A percentile compares a stretch with the other conserved stretches of the same genome.
phyloP scores from a whole-genome alignment of 805 yeast species.

The Candida gorgasii region DNA sequence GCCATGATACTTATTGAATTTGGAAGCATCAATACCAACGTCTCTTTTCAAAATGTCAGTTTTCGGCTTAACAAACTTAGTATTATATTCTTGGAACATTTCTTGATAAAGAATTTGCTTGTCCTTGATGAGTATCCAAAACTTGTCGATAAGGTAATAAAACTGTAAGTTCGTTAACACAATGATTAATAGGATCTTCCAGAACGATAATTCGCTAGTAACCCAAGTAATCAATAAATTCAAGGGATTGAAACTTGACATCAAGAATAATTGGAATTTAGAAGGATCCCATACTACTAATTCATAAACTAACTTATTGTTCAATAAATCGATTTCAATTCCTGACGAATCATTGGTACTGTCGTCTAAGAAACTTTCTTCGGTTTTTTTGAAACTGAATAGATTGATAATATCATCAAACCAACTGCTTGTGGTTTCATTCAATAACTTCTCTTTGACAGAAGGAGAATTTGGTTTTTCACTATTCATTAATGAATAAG shows the following conservation, averaged over 20 bases:
- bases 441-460: constrained; percentile 16
- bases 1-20: constrained; percentile 28
- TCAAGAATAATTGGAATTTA: constrained; percentile 51
- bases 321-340: constrained; percentile 18
- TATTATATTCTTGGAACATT: constrained; percentile 60
- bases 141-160: constrained; percentile 45
- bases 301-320: constrained; percentile 48
- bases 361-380: constrained; percentile 23
- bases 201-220: constrained; percentile 22
- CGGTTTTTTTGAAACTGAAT: constrained; percentile 11
- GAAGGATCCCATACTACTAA: constrained; percentile 70
- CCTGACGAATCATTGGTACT: constrained; percentile 18
- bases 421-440: constrained; percentile 1
- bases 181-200: constrained; percentile 30
- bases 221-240: constrained; percentile 46
- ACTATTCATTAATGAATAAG: constrained; percentile 35
- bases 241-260: constrained; percentile 61
- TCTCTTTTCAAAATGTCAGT: constrained; percentile 54
- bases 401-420: background rate
- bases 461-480: constrained; percentile 28
- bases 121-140: constrained; percentile 52
- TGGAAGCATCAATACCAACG: constrained; percentile 60
- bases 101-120: constrained; percentile 61
- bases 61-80: constrained; percentile 62
- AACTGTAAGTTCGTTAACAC: constrained; percentile 28